Evolutionary conservation across 192 early-diverging fungal species (phyloP).

Genomic region (Entomortierella chlamydospora): DNA sequence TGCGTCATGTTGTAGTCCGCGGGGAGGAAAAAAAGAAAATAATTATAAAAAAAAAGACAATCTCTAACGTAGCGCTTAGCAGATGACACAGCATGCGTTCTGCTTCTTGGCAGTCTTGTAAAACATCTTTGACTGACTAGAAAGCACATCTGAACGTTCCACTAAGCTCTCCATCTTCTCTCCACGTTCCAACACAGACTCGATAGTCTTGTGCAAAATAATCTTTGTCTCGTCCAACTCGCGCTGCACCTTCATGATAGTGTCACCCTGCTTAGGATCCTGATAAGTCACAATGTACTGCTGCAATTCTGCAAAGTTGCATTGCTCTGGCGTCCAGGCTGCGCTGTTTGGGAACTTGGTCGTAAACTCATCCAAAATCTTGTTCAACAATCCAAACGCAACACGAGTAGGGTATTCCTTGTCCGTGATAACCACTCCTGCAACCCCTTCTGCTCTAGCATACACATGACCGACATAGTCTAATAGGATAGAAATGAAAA

Average conservation of each 20-base stretch:
- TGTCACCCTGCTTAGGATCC: conserved; percentile 93
- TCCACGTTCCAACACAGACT: conserved; percentile 87
- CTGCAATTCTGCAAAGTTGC: conserved; percentile 67
- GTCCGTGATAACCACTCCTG: conserved; percentile 84
- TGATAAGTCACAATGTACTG: conserved; percentile 84
- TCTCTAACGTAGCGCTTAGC: conserved; percentile 23
- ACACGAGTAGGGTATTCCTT: conserved; percentile 90
- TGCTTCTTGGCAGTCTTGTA: conserved; percentile 95
- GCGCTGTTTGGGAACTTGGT: conserved; percentile 63
- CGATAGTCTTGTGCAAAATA: conserved; percentile 95
- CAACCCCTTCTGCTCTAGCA: conserved; percentile 75
- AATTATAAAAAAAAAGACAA: not conserved
- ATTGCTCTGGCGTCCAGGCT: conserved; percentile 49
- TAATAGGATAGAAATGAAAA: conserved; percentile 34
- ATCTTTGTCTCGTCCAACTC: conserved; percentile 98
- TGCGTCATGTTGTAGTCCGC: too few relatives aligned
- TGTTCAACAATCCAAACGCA: conserved; percentile 87
- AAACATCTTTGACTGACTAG: conserved; percentile 93
- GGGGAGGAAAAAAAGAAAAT: not conserved
- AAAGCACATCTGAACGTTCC: conserved; percentile 83
- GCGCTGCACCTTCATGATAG: conserved; percentile 92
- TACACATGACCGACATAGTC: conserved; percentile 88
- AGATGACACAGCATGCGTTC: conserved; percentile 78
- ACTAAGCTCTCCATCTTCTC: conserved; percentile 92
- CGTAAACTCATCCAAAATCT: conserved; percentile 89